These are phyloP conservation scores for Serendipita sp. DNA, from an alignment of 768 basidiomycete genomes.

Conservation along the genomic window DNA sequence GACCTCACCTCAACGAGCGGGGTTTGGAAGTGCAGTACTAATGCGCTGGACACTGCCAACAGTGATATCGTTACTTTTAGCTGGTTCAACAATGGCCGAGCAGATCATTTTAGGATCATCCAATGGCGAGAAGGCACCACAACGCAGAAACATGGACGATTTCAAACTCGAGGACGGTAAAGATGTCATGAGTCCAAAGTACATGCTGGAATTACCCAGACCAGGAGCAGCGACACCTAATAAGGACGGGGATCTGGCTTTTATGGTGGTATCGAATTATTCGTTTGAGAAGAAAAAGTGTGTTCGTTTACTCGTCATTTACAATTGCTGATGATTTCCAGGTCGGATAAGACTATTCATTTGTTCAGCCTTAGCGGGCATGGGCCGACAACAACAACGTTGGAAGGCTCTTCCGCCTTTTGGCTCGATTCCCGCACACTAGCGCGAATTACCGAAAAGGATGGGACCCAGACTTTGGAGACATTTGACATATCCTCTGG, in stretches of 20 bases:
- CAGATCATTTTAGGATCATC: not conserved
- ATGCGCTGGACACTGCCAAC: not conserved
- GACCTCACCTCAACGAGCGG: not conserved
- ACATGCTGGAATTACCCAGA: constrained; percentile 52
- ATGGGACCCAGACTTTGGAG: constrained; percentile 39
- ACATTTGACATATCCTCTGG: constrained; percentile 32
- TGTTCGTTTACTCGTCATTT: constrained; percentile 15
- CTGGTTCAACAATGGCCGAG: not conserved
- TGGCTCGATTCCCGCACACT: constrained; percentile 63
- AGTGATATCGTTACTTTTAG: not conserved
- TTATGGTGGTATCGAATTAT: constrained; percentile 51
- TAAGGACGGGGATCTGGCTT: constrained; percentile 45
- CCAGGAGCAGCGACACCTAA: constrained; percentile 56
- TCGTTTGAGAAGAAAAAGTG: constrained; percentile 62
- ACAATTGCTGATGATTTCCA: constrained; percentile 16
- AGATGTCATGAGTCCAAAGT: constrained; percentile 51
- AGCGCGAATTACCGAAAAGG: constrained; percentile 45
- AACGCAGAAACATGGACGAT: constrained; percentile 14
- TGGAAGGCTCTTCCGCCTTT: constrained; percentile 34
- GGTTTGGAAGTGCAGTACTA: not conserved
- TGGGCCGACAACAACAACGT: not conserved
- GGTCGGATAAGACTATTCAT: constrained; percentile 38
- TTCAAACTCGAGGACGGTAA: constrained; percentile 45
- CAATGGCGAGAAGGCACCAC: not conserved
- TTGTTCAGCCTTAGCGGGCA: not conserved